Evolutionary conservation across 2,329 filamentous ascomycete species (phyloP).

Genomic region (Monilinia laxa): DNA sequence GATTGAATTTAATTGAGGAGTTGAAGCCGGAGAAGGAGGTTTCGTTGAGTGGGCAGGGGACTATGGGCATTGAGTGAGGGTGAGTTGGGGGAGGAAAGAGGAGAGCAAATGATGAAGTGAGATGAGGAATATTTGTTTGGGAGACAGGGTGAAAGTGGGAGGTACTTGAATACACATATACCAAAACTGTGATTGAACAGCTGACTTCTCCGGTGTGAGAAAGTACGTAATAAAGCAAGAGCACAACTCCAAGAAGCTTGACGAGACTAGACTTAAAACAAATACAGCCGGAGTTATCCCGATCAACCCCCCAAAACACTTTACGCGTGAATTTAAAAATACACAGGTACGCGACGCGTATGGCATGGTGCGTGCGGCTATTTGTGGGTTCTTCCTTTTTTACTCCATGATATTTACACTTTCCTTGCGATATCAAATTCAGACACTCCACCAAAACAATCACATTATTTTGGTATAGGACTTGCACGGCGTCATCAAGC

Average conservation of each 20-base stretch:
- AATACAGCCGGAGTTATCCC: no score
- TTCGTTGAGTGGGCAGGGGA: background rate
- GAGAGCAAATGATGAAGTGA: no score
- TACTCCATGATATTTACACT: conserved; percentile 3
- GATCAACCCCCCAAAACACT: no score
- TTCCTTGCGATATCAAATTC: conserved; percentile 8
- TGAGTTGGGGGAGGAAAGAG: background rate
- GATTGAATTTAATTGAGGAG: conserved; percentile 46
- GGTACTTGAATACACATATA: background rate
- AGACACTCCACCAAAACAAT: conserved; percentile 14
- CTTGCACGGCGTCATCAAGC: background rate
- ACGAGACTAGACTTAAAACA: background rate
- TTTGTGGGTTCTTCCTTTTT: conserved; percentile 14
- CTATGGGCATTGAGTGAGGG: conserved; percentile 8
- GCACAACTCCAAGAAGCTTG: background rate
- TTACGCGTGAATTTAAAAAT: background rate
- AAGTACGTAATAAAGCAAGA: background rate
- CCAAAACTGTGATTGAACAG: background rate
- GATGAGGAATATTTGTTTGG: background rate
- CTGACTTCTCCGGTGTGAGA: background rate
- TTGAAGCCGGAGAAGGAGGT: conserved; percentile 4
- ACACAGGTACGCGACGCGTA: conserved; percentile 3
- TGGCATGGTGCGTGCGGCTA: background rate
- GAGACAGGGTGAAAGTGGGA: no score
- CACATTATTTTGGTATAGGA: conserved; percentile 9